Conservation (phyloP, 2,329 filamentous ascomycete genomes). For the Venturia aucupariae region DNA sequence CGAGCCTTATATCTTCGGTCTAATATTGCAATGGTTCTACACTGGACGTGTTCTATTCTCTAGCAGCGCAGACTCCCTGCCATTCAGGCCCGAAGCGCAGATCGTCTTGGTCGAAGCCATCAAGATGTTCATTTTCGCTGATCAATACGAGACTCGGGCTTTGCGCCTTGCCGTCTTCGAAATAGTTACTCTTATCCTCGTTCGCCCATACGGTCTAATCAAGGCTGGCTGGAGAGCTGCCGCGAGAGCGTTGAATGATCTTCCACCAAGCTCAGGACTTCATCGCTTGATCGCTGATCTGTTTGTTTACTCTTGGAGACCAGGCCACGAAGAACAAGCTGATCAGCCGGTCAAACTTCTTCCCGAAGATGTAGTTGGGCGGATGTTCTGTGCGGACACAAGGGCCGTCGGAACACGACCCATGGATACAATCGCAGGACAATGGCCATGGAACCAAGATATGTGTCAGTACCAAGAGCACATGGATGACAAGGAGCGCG, state of each 20-base stretch:
- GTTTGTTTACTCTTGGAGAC: too few species aligned
- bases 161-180: neutral
- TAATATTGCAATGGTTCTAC: neutral
- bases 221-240: too few species aligned
- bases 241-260: too few species aligned
- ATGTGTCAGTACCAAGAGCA: conserved; percentile 5
- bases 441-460: neutral
- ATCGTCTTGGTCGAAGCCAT: neutral
- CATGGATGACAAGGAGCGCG: too few species aligned
- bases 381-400: neutral
- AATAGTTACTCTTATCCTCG: too few species aligned
- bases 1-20: neutral
- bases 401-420: neutral
- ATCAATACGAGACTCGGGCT: neutral
- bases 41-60: neutral
- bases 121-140: neutral
- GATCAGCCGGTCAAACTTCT: too few species aligned
- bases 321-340: too few species aligned
- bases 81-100: neutral
- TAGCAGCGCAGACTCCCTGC: neutral
- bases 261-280: too few species aligned
- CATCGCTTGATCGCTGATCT: too few species aligned
- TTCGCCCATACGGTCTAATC: too few species aligned
- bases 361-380: too few species aligned
- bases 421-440: neutral